Base-by-base conservation (phyloP, 2,329 filamentous ascomycete genomes). In the Pseudogymnoascus sp. region DNA sequence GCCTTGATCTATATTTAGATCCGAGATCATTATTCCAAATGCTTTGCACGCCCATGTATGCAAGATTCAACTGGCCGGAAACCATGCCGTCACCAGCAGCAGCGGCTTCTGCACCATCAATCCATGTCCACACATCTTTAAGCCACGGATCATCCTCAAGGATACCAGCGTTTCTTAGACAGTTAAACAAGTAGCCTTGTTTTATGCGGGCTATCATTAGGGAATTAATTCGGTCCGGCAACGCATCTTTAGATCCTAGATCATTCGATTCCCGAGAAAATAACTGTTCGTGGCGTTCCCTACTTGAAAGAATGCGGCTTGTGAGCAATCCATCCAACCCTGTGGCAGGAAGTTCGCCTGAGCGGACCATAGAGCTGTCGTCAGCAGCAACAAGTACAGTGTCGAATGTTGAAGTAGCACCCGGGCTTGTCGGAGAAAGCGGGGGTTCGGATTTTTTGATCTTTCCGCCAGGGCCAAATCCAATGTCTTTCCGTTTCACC, bases 91-190 rank as follows among this genome's bases (percentile, higher is more conserved):
- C 83, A 65, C 87, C 81, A 36, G 81, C 78, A 2, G 87, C 84
- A 30, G 85, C 84, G 25, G 82, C 78, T 67, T 90, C 85, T 1
- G 86, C 85, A 64, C 83, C 84, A 63, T 83, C 80, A 58, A 92
- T 79, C 80, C 89, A 90, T 55, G 85, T 83, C 91, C 91, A 95
- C n/a, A 90, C 77, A 62, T 89, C 87, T 63, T 85, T 82, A n/a
- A 93, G 77, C 84, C 89, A 90, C 30, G 83, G 84, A 69, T 92
- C 87, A 64, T 91, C 88, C 5, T 80, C 78, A 1, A 89, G 81
- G n/a, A 92, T 82, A 5, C 80, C 75, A 65, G 82, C 82, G 69
- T 94, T 94, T 58, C 78, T 81, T 14, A 76, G 74, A 63, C 84
- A 85, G 68, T 92, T 78, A 64, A 88, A 86, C 0, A 87, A 74